A percentile compares a stretch with the other conserved stretches of the same genome.
Conservation (phyloP, 305 asterid species). For the Solanum hybrid region DNA sequence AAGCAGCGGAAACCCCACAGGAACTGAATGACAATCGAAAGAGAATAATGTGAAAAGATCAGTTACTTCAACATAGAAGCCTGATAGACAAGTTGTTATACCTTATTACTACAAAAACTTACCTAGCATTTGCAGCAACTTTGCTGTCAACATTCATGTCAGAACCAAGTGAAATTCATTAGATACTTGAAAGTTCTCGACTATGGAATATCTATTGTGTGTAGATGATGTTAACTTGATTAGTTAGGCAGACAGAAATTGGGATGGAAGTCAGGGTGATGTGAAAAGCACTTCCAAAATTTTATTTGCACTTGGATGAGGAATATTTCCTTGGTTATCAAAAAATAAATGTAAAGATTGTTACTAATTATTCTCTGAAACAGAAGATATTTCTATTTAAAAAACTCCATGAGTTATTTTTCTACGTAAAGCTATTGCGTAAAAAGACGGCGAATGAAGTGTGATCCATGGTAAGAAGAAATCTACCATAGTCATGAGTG, state of each 20-base stretch:
- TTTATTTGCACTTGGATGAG: background rate
- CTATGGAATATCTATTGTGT: background rate
- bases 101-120: background rate
- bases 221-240: background rate
- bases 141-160: background rate
- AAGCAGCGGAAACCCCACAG: background rate
- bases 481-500: background rate
- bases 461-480: background rate
- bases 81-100: background rate
- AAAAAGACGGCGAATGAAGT: background rate
- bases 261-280: background rate
- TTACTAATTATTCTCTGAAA: background rate
- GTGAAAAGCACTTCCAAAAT: background rate
- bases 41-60: background rate
- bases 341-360: background rate
- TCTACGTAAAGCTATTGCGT: background rate
- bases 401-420: background rate
- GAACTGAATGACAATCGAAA: background rate
- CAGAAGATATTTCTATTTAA: background rate
- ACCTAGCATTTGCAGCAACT: background rate
- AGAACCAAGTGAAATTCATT: background rate
- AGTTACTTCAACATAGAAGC: background rate
- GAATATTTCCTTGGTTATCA: background rate
- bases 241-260: background rate
- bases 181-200: background rate